A percentile compares a stretch with the other conserved stretches of the same genome.
Conservation (phyloP, 495 filamentous ascomycete genomes). For the Annulohypoxylon stygium region DNA sequence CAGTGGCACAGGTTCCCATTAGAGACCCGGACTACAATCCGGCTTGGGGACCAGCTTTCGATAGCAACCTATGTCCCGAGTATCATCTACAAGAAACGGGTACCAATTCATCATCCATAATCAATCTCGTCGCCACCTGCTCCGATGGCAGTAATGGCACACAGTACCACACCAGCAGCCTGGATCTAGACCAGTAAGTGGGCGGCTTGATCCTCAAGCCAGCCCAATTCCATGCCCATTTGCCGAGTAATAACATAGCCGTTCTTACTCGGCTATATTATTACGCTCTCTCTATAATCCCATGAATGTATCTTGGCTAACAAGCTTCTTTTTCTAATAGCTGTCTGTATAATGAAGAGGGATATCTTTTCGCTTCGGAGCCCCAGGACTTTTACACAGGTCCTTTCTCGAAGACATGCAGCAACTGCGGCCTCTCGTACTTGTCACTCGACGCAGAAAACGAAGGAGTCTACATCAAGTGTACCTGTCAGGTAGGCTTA, state of each 20-base stretch:
- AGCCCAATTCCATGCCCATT: background rate
- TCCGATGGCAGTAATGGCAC: background rate
- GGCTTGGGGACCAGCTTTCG: background rate
- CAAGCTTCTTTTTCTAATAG: background rate
- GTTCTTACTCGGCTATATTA: too few species aligned
- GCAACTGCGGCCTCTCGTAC: background rate
- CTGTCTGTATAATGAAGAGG: slow-evolving; percentile 1
- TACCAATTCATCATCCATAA: too few species aligned
- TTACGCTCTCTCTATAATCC: too few species aligned
- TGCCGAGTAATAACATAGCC: too few species aligned
- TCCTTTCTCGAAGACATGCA: background rate
- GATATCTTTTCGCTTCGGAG: background rate
- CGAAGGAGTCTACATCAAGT: background rate
- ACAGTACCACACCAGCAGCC: slow-evolving; percentile 11
- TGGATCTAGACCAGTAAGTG: slow-evolving; percentile 23
- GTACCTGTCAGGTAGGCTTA: background rate
- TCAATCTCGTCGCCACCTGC: slow-evolving; percentile 4
- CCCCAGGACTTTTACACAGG: background rate
- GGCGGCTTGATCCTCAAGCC: background rate
- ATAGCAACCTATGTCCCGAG: background rate
- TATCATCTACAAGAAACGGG: background rate
- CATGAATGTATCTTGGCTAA: background rate
- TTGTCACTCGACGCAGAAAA: background rate
- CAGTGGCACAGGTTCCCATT: background rate
- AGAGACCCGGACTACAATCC: background rate